Base-by-base conservation (phyloP, 169 alveolate genomes). In the Eimeria praecox region DNA sequence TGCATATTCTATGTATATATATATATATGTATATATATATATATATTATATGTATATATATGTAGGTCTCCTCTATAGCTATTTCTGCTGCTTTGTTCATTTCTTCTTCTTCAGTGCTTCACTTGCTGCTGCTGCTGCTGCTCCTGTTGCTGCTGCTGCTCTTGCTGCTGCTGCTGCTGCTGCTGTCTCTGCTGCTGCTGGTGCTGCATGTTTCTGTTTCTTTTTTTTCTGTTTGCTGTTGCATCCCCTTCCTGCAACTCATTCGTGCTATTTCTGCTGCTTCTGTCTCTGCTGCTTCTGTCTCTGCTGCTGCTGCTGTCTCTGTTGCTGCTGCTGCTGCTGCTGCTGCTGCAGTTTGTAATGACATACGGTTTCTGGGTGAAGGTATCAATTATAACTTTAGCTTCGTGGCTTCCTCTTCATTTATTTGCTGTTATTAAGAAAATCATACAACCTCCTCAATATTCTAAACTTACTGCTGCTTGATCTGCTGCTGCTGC, bases 341-440 rank as follows among this genome's bases (percentile, higher is more conserved):
- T 56, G 66, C 66, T 56, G 66, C 24, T 56, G 66, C 66, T 83
- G 33, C 95, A 92, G 96, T 89, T 46, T 92, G 98, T 98, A 35
- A 96, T 98, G 95, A 97, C 99, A 16, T 97, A 97, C 49, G 95
- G 98, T 66, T 99, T 99, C 97, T 97, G 98, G 97, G 97, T 98
- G 96, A 98, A 98, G 95, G 99, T 99, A 12, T 75, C 97, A 18
- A 97, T 98, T 56, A 98, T 99, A 66, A 98, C 99, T n/a, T 97
- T 98, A 9, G 97, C 98, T 52, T 98, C 99, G 54, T 99, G 99
- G 99, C 96, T 98, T 27, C 99, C 99, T 1, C 91, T 98, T 14
- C 96, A 94, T 18, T 5, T 82, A 30, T 93, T 62, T 77, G 69
- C 87, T n/a, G 94, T 82, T 14, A 66, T 92, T 33, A 52, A 59